phyloP scores from a whole-genome alignment of 441 rosid genomes.

The Populus tomentosa region DNA sequence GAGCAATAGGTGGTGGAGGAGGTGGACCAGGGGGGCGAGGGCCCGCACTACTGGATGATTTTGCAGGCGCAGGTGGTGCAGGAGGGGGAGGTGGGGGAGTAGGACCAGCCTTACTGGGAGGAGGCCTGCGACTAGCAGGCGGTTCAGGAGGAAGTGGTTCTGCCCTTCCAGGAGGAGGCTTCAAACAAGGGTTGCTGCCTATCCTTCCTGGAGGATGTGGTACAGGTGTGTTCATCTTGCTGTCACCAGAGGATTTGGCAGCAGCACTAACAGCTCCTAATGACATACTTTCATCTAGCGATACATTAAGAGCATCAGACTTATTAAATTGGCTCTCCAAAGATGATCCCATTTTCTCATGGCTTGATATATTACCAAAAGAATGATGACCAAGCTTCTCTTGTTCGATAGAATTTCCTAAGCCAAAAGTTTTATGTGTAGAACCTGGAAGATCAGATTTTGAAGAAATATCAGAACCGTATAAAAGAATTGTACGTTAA shows the following conservation, averaged over 20 bases:
- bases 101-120: conserved; percentile 32
- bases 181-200: conserved; percentile 34
- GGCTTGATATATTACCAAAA: conserved; percentile 33
- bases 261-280: conserved; percentile 26
- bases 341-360: conserved; percentile 35
- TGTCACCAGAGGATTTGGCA: conserved; percentile 19
- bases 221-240: conserved; percentile 27
- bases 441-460: conserved; percentile 54
- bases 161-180: conserved; percentile 66
- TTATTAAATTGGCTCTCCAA: conserved; percentile 21
- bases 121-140: conserved; percentile 52
- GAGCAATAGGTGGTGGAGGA: conserved; percentile 36
- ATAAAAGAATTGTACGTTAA: not conserved
- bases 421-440: conserved; percentile 28
- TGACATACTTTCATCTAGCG: conserved; percentile 24
- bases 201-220: conserved; percentile 75
- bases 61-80: conserved; percentile 34
- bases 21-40: conserved; percentile 43
- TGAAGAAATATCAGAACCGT: conserved; percentile 10
- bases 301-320: conserved; percentile 23
- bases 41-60: conserved; percentile 18
- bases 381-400: conserved; percentile 44
- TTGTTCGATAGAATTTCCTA: conserved; percentile 46
- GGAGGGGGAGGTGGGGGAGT: conserved; percentile 43
- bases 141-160: conserved; percentile 72